These are phyloP conservation scores for Corymbia citriodora DNA, from an alignment of 441 rosid genomes.

Conservation along the genomic window DNA sequence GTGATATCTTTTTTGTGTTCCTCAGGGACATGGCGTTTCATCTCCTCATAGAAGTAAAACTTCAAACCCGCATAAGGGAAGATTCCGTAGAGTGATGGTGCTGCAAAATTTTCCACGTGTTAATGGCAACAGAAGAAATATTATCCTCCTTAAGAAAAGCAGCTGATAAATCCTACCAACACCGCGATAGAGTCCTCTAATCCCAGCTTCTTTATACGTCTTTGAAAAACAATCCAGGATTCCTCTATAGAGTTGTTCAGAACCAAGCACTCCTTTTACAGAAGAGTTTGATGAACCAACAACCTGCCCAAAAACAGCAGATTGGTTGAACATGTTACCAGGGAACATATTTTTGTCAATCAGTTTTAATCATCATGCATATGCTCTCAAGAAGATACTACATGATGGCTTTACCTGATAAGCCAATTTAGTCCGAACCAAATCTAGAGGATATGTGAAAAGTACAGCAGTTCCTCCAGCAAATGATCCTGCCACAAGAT, in stretches of 20 bases:
- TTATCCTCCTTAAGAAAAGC: slow-evolving; percentile 3
- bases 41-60: slow-evolving; percentile 92
- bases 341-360: not conserved
- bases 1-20: slow-evolving; percentile 64
- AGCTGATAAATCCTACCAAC: slow-evolving; percentile 47
- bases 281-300: slow-evolving; percentile 44
- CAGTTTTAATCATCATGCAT: not conserved
- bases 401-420: slow-evolving; percentile 53
- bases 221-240: slow-evolving; percentile 71
- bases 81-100: slow-evolving; percentile 90
- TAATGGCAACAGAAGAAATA: slow-evolving; percentile 3
- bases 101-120: slow-evolving; percentile 25
- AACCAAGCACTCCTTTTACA: slow-evolving; percentile 17
- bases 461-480: slow-evolving; percentile 94
- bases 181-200: slow-evolving; percentile 84
- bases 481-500: slow-evolving; percentile 85
- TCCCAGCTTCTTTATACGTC: slow-evolving; percentile 65
- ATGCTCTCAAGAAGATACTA: not conserved
- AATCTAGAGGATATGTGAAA: slow-evolving; percentile 84
- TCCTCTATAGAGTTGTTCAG: slow-evolving; percentile 57
- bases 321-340: not conserved
- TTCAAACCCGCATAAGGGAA: slow-evolving; percentile 97
- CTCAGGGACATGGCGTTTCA: slow-evolving; percentile 79
- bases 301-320: slow-evolving; percentile 42
- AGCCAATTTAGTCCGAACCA: slow-evolving; percentile 84